Conservation (phyloP, 371 early-diverging fungal genomes). For the Apophysomyces variabilis region DNA sequence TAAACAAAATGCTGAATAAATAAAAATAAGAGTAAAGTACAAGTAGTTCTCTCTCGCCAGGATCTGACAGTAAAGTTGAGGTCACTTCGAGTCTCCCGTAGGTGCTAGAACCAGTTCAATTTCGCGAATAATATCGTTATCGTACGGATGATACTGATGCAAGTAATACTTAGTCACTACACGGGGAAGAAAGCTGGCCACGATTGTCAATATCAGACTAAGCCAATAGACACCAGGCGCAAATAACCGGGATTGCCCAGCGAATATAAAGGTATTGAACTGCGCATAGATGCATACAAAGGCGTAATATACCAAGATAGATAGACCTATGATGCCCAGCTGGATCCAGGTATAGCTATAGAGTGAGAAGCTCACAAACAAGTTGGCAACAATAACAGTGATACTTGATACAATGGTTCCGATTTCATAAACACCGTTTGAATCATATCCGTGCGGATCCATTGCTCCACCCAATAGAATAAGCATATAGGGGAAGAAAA, state of each 20-base stretch:
- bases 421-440: slow-evolving; percentile 71
- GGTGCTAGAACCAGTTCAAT: slow-evolving; percentile 36
- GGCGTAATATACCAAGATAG: slow-evolving; percentile 51
- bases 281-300: slow-evolving; percentile 58
- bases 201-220: slow-evolving; percentile 49
- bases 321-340: slow-evolving; percentile 57
- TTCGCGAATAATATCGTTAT: slow-evolving; percentile 71
- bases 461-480: slow-evolving; percentile 46
- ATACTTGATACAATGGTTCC: slow-evolving; percentile 82
- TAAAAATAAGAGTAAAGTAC: background rate
- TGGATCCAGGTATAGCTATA: slow-evolving; percentile 82
- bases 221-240: slow-evolving; percentile 60
- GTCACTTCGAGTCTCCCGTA: background rate
- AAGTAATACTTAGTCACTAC: slow-evolving; percentile 46
- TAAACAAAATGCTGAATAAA: no score
- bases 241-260: slow-evolving; percentile 51
- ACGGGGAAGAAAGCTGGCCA: slow-evolving; percentile 58
- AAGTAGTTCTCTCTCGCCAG: background rate
- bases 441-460: slow-evolving; percentile 59
- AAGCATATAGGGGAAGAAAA: slow-evolving; percentile 73
- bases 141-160: slow-evolving; percentile 60
- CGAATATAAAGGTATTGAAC: slow-evolving; percentile 46
- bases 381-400: slow-evolving; percentile 78
- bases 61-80: background rate
- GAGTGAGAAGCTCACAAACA: slow-evolving; percentile 79